Conservation (phyloP, 1,139 yeast species). For the Pichia sp. region DNA sequence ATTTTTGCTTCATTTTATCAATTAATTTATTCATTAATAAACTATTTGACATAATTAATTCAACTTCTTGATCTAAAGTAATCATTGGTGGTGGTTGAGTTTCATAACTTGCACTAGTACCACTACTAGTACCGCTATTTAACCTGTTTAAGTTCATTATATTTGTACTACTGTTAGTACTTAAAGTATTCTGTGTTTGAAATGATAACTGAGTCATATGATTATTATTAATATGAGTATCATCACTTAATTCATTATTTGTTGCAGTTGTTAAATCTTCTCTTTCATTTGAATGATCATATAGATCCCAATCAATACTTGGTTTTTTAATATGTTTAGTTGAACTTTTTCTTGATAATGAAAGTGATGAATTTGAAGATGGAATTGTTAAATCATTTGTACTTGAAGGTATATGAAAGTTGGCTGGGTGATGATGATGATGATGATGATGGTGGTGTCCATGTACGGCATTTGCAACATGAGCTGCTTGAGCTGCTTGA, state of each 20-base stretch:
- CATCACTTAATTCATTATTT: neutral
- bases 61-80: conserved; percentile 9
- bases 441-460: neutral
- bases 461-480: neutral
- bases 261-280: conserved; percentile 1
- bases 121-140: conserved; percentile 13
- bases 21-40: conserved; percentile 5
- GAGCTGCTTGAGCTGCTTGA: conserved; percentile 6
- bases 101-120: neutral
- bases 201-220: neutral
- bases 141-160: neutral
- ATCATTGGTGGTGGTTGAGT: neutral
- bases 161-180: neutral
- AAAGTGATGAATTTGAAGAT: conserved; percentile 8
- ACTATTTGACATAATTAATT: conserved; percentile 12
- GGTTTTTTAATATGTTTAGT: conserved; percentile 14
- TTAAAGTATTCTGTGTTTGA: neutral
- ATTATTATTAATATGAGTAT: neutral
- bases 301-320: conserved; percentile 20
- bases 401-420: conserved; percentile 3
- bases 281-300: conserved; percentile 10
- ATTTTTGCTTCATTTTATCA: neutral
- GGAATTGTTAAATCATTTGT: conserved; percentile 8
- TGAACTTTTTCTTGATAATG: conserved; percentile 13
- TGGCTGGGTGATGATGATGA: neutral